Evolutionary conservation across 2,329 filamentous ascomycete genomes (phyloP), one percentile per base, ranked within the genome.

Genomic region (Akanthomyces uredinophilus): DNA sequence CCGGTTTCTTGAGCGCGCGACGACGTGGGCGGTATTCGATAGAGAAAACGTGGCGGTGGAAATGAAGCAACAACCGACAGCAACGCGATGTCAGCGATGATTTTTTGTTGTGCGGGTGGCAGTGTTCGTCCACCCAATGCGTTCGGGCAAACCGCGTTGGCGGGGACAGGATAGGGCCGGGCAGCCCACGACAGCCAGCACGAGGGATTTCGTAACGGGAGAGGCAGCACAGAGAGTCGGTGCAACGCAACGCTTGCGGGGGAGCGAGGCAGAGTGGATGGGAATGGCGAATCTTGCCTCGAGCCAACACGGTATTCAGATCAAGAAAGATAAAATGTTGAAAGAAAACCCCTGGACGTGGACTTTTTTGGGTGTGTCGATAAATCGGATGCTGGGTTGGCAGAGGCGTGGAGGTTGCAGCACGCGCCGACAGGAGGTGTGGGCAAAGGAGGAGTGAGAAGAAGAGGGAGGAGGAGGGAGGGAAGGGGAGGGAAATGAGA

Each of bases 361-460:
- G 39, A 60, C 41, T 32, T 61, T 61, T 46, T 49, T 62, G 60
- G 60, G 60, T 54, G 60, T 62, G 60, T 62, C 60, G 60, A 62
- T 62, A 62, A 58, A 62, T 56, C 56, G 39, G 24, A 58, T 62
- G 60, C 49, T 44, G 54, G 47, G 35, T 22, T n/a, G 50, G 37
- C 22, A 52, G 60, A 62, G 60, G 60, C 60, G 60, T 62, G 60
- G 53, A 62, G 60, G 60, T 58, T 60, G 60, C 60, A 57, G 60
- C 60, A 47, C 24, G 41, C 14, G 53, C 13, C 29, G 44, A 56
- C 18, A 51, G 52, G 53, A 62, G 60, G 60, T 52, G 60, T 62
- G 60, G 46, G 53, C 44, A 49, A 44, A 54, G 49, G 73, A 72
- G 71, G 73, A 71, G 72, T 74, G 71, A 67, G 67, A 67, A 69